Conservation (phyloP, 129 eudicot species). For the Escallonia rubra region DNA sequence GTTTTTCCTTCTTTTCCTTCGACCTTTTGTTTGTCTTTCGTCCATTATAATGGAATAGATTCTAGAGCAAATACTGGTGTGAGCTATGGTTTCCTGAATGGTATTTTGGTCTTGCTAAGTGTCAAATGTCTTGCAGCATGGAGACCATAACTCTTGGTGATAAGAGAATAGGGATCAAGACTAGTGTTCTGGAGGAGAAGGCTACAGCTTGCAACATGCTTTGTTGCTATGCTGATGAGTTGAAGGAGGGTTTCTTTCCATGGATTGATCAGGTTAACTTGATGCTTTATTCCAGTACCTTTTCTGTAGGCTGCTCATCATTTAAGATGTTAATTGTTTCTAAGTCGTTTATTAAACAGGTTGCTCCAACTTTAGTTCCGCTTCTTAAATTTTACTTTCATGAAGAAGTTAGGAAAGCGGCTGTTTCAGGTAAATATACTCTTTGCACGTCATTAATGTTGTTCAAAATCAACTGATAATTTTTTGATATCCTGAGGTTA, state of each 20-base stretch:
- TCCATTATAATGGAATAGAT: background rate
- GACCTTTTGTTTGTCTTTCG: background rate
- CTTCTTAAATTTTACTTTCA: conserved; percentile 95
- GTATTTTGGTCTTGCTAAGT: conserved; percentile 5
- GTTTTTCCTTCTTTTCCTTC: background rate
- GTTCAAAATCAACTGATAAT: background rate
- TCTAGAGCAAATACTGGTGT: too few species aligned
- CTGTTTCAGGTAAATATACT: conserved; percentile 70
- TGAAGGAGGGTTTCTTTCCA: conserved; percentile 97
- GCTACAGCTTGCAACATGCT: conserved; percentile 99
- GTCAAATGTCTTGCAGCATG: conserved; percentile 57
- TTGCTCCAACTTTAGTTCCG: conserved; percentile 96
- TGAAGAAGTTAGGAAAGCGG: conserved; percentile 98
- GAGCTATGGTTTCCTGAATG: background rate
- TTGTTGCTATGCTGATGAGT: conserved; percentile 97
- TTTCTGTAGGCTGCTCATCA: background rate
- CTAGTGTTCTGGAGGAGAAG: conserved; percentile 97
- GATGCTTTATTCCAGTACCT: background rate
- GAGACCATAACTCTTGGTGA: conserved; percentile 98
- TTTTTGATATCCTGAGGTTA: background rate
- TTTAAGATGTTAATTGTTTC: conserved; percentile 4
- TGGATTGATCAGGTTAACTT: conserved; percentile 95
- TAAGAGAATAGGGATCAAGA: conserved; percentile 94
- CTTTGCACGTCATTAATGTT: background rate
- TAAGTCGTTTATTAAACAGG: conserved; percentile 30